A percentile compares a stretch with the other conserved stretches of the same genome.
phyloP scores from a whole-genome alignment of 2,329 filamentous ascomycete species.

The Xylariomycetidae sp. region DNA sequence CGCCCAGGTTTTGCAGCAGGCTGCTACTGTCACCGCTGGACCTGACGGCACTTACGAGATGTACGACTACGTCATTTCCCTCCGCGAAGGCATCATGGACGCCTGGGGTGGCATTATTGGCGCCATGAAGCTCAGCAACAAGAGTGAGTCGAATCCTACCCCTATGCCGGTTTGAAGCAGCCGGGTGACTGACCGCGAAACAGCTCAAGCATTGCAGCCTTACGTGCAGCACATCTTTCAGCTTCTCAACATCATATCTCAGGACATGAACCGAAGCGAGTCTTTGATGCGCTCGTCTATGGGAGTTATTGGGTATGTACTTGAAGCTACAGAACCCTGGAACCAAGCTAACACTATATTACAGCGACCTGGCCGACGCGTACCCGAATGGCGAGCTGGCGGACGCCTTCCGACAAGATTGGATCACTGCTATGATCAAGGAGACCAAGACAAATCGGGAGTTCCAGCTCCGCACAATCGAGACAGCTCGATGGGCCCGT shows the following conservation, averaged over 20 bases:
- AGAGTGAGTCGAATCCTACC: constrained; percentile 53
- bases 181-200: constrained; percentile 21
- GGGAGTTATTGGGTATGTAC: constrained; percentile 86
- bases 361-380: constrained; percentile 86
- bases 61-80: constrained; percentile 90
- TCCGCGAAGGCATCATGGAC: constrained; percentile 97
- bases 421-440: constrained; percentile 84
- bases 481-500: constrained; percentile 93
- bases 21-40: constrained; percentile 71
- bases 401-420: constrained; percentile 81
- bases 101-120: constrained; percentile 96
- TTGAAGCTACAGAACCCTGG: neutral
- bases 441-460: constrained; percentile 88
- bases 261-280: constrained; percentile 85
- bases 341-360: constrained; percentile 15
- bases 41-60: constrained; percentile 87
- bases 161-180: neutral
- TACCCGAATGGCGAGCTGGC: constrained; percentile 87
- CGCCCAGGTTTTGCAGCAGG: constrained; percentile 89
- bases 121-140: constrained; percentile 78
- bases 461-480: constrained; percentile 75
- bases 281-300: constrained; percentile 87
- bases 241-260: constrained; percentile 72
- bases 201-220: constrained; percentile 65
- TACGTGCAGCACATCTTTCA: constrained; percentile 84